These are phyloP conservation scores for Podospora fimiseda DNA, from an alignment of 495 filamentous ascomycete species.

Conservation along the genomic window DNA sequence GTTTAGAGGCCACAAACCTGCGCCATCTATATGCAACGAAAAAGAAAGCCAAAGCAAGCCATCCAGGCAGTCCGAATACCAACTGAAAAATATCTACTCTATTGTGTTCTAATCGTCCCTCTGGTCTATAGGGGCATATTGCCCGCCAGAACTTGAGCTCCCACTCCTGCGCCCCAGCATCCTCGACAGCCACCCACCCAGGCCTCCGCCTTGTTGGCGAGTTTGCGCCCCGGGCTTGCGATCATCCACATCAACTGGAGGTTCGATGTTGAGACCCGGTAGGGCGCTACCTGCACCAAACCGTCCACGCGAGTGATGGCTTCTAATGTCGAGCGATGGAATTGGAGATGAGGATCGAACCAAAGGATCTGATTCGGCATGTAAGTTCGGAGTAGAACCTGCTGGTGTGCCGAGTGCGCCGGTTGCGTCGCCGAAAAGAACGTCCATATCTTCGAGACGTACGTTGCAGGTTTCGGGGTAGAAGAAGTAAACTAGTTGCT, in stretches of 20 bases:
- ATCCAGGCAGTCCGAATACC: background rate
- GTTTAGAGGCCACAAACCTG: background rate
- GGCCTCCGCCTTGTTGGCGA: constrained; percentile 26
- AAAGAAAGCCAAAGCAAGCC: constrained; percentile 7
- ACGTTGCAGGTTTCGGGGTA: constrained; percentile 96
- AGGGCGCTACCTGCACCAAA: constrained; percentile 30
- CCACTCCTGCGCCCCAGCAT: constrained; percentile 32
- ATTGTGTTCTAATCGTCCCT: constrained; percentile 32
- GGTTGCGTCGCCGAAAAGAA: constrained; percentile 82
- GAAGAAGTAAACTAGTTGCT: constrained; percentile 73
- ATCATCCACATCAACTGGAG: constrained; percentile 28
- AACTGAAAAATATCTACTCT: constrained; percentile 14
- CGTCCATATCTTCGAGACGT: constrained; percentile 92
- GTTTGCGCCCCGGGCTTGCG: constrained; percentile 21
- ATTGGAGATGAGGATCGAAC: constrained; percentile 68
- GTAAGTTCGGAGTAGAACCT: constrained; percentile 43
- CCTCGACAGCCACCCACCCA: constrained; percentile 45
- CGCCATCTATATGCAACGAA: constrained; percentile 34
- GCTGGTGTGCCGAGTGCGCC: constrained; percentile 57
- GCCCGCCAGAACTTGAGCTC: constrained; percentile 25
- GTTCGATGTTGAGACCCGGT: constrained; percentile 35
- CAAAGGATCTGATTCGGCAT: constrained; percentile 65
- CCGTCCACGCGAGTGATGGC: constrained; percentile 13
- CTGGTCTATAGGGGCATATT: constrained; percentile 40
- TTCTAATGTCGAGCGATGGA: constrained; percentile 67